These are phyloP conservation scores for Paradendryphiella salina DNA, from an alignment of 2,329 filamentous ascomycete genomes.

Conservation along the genomic window DNA sequence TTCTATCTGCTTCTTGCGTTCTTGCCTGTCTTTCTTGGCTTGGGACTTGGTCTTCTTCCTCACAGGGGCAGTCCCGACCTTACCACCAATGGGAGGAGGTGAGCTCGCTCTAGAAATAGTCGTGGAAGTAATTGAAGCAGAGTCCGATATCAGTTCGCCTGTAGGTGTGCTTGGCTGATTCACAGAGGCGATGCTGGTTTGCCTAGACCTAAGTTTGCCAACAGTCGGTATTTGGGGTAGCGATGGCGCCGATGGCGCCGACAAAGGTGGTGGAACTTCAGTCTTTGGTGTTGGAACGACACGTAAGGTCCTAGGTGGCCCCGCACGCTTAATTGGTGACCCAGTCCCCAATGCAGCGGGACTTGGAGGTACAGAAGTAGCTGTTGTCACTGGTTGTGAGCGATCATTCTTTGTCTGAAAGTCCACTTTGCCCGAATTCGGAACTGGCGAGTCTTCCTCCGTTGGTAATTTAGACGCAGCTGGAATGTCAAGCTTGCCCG, in stretches of 20 bases:
- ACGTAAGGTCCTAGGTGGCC: slow-evolving; percentile 66
- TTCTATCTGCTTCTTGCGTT: slow-evolving; percentile 62
- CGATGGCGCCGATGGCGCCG: slow-evolving; percentile 35
- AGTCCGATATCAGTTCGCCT: slow-evolving; percentile 77
- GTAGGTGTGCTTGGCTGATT: slow-evolving; percentile 72
- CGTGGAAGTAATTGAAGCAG: slow-evolving; percentile 71
- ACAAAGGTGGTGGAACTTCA: slow-evolving; percentile 56
- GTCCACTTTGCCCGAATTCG: slow-evolving; percentile 28
- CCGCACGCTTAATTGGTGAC: slow-evolving; percentile 49
- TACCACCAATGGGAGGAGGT: slow-evolving; percentile 62
- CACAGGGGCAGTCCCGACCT: slow-evolving; percentile 69
- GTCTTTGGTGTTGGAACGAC: slow-evolving; percentile 68
- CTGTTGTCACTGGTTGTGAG: slow-evolving; percentile 46
- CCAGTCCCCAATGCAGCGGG: slow-evolving; percentile 57
- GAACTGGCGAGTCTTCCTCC: slow-evolving; percentile 20
- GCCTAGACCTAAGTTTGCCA: slow-evolving; percentile 53
- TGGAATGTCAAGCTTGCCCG: slow-evolving; percentile 54
- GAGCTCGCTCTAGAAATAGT: slow-evolving; percentile 74
- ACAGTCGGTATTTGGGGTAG: slow-evolving; percentile 43
- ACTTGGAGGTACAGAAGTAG: slow-evolving; percentile 55
- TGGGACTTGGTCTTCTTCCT: slow-evolving; percentile 75
- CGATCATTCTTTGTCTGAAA: slow-evolving; percentile 31
- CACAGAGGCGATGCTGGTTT: slow-evolving; percentile 60
- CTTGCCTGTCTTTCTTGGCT: slow-evolving; percentile 74
- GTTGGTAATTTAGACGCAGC: slow-evolving; percentile 41